Evolutionary conservation across 106 monocot genomes (phyloP).

Genomic region (Agapanthus africanus): DNA sequence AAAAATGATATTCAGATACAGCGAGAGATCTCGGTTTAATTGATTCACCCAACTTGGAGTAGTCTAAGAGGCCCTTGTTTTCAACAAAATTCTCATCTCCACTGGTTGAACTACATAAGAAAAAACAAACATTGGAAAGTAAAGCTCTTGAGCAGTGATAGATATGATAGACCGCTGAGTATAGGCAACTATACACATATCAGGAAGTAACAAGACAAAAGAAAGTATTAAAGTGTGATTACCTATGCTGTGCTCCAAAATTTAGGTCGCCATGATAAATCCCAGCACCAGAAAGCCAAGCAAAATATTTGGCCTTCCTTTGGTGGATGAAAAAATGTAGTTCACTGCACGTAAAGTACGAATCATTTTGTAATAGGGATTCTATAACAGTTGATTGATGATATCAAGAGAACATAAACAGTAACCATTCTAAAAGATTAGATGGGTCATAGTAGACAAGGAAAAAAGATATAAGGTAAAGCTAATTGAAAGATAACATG

Average conservation of each 20-base stretch:
- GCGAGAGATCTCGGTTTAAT: conserved; percentile 79
- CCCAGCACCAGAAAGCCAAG: conserved; percentile 98
- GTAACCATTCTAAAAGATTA: background rate
- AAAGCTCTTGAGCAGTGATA: background rate
- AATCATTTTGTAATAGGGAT: background rate
- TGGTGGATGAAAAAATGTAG: conserved; percentile 92
- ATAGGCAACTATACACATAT: background rate
- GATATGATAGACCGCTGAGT: background rate
- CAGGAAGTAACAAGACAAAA: background rate
- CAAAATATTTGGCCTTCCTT: conserved; percentile 92
- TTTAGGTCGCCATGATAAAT: conserved; percentile 94
- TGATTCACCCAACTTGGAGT: conserved; percentile 63
- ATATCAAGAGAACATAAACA: background rate
- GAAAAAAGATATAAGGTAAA: background rate
- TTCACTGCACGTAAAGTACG: conserved; percentile 53
- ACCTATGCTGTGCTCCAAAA: conserved; percentile 99
- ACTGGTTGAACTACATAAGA: conserved; percentile 48
- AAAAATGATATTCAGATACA: conserved; percentile 93
- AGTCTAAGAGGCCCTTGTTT: conserved; percentile 86
- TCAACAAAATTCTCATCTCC: conserved; percentile 99
- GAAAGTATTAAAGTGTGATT: conserved; percentile 5
- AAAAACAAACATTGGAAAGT: background rate
- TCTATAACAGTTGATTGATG: background rate
- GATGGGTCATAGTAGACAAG: background rate
- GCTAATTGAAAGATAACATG: too few species aligned